A percentile compares a stretch with the other conserved stretches of the same genome.
These are phyloP conservation scores for Pseudotulostoma volvatum DNA, from an alignment of 495 filamentous ascomycete species.

Conservation along the genomic window DNA sequence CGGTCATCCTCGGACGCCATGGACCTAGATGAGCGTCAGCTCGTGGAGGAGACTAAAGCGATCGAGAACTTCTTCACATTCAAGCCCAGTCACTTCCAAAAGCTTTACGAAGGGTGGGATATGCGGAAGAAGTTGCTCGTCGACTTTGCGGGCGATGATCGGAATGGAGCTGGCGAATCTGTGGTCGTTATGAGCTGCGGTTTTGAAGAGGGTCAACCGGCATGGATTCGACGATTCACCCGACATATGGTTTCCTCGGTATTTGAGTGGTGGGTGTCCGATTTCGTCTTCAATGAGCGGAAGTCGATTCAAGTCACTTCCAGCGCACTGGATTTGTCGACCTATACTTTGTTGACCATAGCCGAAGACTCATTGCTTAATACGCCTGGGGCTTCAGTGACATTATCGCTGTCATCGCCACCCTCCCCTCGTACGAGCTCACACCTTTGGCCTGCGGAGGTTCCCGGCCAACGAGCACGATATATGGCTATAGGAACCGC, in stretches of 20 bases:
- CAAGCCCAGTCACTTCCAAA: slow-evolving; percentile 64
- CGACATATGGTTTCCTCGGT: slow-evolving; percentile 14
- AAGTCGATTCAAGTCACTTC: slow-evolving; percentile 47
- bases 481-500: slow-evolving; percentile 69
- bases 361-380: slow-evolving; percentile 60
- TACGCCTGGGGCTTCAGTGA: slow-evolving; percentile 35
- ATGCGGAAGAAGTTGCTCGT: slow-evolving; percentile 77
- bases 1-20: slow-evolving; percentile 53
- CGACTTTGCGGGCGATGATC: slow-evolving; percentile 75
- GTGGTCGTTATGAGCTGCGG: slow-evolving; percentile 61
- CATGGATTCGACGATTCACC: slow-evolving; percentile 36
- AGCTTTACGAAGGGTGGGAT: slow-evolving; percentile 72
- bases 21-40: slow-evolving; percentile 51
- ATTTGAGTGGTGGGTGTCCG: slow-evolving; percentile 40
- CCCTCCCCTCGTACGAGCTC: slow-evolving; percentile 36
- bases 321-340: slow-evolving; percentile 60
- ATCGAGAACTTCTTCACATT: slow-evolving; percentile 61
- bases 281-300: slow-evolving; percentile 36
- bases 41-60: slow-evolving; percentile 58
- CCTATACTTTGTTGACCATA: slow-evolving; percentile 46
- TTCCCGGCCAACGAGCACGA: slow-evolving; percentile 74
- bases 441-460: slow-evolving; percentile 22
- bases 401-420: slow-evolving; percentile 42
- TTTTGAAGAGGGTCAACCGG: slow-evolving; percentile 34
- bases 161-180: slow-evolving; percentile 52